These are phyloP conservation scores for Trichoderma erinaceum DNA, from an alignment of 495 filamentous ascomycete species.

Conservation along the genomic window DNA sequence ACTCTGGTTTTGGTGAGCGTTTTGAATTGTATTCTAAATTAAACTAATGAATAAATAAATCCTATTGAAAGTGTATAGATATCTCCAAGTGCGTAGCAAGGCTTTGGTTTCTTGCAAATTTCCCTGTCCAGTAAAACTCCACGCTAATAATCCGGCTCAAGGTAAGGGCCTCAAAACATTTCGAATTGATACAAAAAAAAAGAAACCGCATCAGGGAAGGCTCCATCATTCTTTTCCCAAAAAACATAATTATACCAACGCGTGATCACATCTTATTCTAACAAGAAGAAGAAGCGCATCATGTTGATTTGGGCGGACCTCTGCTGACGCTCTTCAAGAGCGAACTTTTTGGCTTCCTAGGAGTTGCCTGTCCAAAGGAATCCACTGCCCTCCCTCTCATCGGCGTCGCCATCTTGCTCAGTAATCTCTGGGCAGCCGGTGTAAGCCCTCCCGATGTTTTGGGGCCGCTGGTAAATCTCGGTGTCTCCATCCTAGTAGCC, in stretches of 20 bases:
- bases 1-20: background rate
- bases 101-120: too few species aligned
- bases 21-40: background rate
- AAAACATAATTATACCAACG: too few species aligned
- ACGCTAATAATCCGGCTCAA: background rate
- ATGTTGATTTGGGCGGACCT: background rate
- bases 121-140: background rate
- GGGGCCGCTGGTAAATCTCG: slow-evolving; percentile 72
- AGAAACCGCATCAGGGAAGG: too few species aligned
- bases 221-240: too few species aligned
- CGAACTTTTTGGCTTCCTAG: slow-evolving; percentile 15
- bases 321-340: slow-evolving; percentile 15
- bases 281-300: background rate
- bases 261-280: background rate
- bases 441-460: slow-evolving; percentile 56
- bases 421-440: slow-evolving; percentile 75
- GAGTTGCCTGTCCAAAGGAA: slow-evolving; percentile 9
- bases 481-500: slow-evolving; percentile 55
- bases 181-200: too few species aligned
- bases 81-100: background rate
- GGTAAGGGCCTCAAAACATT: too few species aligned
- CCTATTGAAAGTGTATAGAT: background rate
- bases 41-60: background rate
- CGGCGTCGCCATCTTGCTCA: slow-evolving; percentile 57
- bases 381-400: slow-evolving; percentile 36